Conservation (phyloP, 495 filamentous ascomycete genomes). For the Margaritispora aquatica region DNA sequence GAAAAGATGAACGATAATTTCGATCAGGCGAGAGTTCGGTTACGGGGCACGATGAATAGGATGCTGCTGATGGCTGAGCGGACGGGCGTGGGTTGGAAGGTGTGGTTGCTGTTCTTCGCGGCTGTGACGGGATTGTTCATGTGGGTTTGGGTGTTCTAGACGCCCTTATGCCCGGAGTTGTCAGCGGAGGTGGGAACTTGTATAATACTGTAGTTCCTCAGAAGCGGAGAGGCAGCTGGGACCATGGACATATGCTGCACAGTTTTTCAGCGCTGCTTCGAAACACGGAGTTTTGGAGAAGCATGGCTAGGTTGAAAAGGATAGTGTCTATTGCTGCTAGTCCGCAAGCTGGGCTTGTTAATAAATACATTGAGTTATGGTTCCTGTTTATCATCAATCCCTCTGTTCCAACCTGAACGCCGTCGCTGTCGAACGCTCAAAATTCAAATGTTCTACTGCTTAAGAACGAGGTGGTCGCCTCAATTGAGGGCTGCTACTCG, state of each 20-base stretch:
- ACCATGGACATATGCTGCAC: too few relatives aligned
- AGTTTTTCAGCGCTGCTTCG: too few relatives aligned
- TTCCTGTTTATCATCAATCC: neutral
- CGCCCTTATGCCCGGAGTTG: neutral
- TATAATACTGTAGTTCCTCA: neutral
- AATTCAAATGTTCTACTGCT: neutral
- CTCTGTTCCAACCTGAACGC: neutral
- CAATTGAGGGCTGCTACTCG: slow-evolving; percentile 30
- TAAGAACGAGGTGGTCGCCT: neutral
- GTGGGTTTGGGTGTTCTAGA: slow-evolving; percentile 82
- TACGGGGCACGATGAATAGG: slow-evolving; percentile 89
- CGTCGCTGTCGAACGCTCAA: neutral
- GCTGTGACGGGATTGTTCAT: slow-evolving; percentile 75
- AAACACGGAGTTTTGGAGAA: slow-evolving; percentile 1
- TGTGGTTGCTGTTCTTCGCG: slow-evolving; percentile 83
- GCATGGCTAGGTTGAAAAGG: neutral
- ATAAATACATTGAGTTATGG: neutral
- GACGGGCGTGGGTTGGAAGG: slow-evolving; percentile 89
- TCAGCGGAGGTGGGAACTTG: too few relatives aligned
- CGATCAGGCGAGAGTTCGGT: slow-evolving; percentile 69
- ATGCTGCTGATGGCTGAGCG: slow-evolving; percentile 95
- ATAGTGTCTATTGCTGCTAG: neutral
- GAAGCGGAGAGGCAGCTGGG: too few relatives aligned
- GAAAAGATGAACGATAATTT: slow-evolving; percentile 90
- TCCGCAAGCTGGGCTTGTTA: neutral